These are phyloP conservation scores for Fusarium lateritium DNA, from an alignment of 2,329 filamentous ascomycete species.

Conservation along the genomic window DNA sequence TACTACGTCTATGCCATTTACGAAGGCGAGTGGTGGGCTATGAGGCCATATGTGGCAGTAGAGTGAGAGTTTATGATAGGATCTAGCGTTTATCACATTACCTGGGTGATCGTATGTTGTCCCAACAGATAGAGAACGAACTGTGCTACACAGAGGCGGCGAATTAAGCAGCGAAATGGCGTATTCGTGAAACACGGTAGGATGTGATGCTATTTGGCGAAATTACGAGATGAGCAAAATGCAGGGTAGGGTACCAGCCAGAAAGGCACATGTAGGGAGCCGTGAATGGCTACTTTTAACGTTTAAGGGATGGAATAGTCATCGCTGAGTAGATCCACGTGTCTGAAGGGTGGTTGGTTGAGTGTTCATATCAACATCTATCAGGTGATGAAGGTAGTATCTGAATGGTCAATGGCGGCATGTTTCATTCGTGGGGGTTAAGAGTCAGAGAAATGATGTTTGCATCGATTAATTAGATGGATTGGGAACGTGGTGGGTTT, in stretches of 20 bases:
- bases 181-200: conserved; percentile 5
- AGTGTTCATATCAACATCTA: not conserved
- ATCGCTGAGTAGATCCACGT: conserved; percentile 41
- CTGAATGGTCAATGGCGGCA: conserved; percentile 16
- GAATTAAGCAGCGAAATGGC: not conserved
- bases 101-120: conserved; percentile 9
- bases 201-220: conserved; percentile 3
- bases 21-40: conserved; percentile 12
- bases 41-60: conserved; percentile 19
- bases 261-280: conserved; percentile 9
- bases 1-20: conserved; percentile 18
- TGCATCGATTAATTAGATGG: conserved; percentile 4
- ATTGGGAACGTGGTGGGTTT: conserved; percentile 19
- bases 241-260: conserved; percentile 7
- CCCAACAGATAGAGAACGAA: not conserved
- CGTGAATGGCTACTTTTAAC: conserved; percentile 17
- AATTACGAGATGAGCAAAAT: conserved; percentile 14
- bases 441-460: not conserved
- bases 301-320: conserved; percentile 25
- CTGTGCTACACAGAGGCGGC: not conserved
- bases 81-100: conserved; percentile 4
- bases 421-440: conserved; percentile 6
- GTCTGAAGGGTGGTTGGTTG: conserved; percentile 31
- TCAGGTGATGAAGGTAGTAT: not conserved
- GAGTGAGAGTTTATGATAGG: not conserved